Base-by-base conservation (phyloP, 1,139 yeast genomes). In the Candida gigantensis region DNA sequence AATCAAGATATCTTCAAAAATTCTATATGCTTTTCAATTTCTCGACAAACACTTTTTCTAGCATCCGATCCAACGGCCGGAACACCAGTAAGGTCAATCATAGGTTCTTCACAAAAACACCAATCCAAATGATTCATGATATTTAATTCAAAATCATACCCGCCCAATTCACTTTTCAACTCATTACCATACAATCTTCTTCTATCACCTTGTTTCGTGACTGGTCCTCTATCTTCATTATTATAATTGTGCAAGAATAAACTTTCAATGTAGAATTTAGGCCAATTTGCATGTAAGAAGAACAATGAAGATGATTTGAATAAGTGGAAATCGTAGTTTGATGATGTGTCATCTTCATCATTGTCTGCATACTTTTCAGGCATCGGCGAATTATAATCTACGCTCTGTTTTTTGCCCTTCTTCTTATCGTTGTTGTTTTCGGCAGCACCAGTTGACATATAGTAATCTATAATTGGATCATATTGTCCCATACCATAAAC, bases 241-340 rank as follows among this genome's bases (percentile, higher is more conserved):
- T 33, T 44, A 7, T 33, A 26, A 42, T 60, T 61, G 4, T 34
- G 26, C 13, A 58, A 32, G 41, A 61, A 62, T 51, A 65, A 44
- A 32, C 57, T 58, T 13, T 42, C 44, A 4, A 63, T 28, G 26
- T 52, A 49, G 32, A 39, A 57, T 38, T 64, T 64, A 20, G 69
- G 70, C 71, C 71, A 65, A 42, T 64, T 65, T 35, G 70, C 70
- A 49, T 64, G 71, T 32, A 65, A 46, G 42, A 65, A 63, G 50
- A 60, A 50, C 32, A 64, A 49, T 15, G 52, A 51, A 3, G 63
- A 58, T 7, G 62, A 51, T 43, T 51, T 52, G 46, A 52, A 64
- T 32, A 45, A 47, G 47, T 64, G 68, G 42, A 46, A 59, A 24
- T 58, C 47, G 42, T 64, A 64, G 41, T 64, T 64, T 37, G 45